These are phyloP conservation scores for Moringa oleifera DNA, from an alignment of 345 rosid species.

Conservation along the genomic window DNA sequence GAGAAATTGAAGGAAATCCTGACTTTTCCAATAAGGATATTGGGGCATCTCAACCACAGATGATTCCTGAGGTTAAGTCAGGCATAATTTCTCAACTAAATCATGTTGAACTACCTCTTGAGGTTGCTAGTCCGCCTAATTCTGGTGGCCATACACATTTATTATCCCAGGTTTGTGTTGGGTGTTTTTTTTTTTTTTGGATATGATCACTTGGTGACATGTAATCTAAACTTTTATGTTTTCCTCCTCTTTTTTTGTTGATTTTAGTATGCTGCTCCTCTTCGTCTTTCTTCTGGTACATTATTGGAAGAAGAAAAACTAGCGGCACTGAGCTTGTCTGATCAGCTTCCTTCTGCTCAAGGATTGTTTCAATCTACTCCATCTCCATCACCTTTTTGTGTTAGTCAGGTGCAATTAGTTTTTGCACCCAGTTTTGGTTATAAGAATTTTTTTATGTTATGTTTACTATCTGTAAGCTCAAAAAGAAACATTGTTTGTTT, in stretches of 20 bases:
- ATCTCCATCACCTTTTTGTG: slow-evolving; percentile 63
- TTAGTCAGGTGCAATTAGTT: slow-evolving; percentile 40
- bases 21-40: slow-evolving; percentile 92
- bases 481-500: slow-evolving; percentile 12
- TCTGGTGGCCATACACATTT: slow-evolving; percentile 59
- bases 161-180: slow-evolving; percentile 62
- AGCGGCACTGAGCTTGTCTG: slow-evolving; percentile 63
- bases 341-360: slow-evolving; percentile 78
- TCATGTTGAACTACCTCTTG: slow-evolving; percentile 68
- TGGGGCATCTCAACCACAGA: slow-evolving; percentile 65
- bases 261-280: slow-evolving; percentile 61
- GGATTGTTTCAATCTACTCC: slow-evolving; percentile 76
- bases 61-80: slow-evolving; percentile 68
- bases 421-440: background rate
- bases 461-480: background rate
- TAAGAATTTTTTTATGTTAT: background rate
- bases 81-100: slow-evolving; percentile 53
- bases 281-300: slow-evolving; percentile 53
- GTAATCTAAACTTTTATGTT: slow-evolving; percentile 2
- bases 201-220: background rate
- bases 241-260: slow-evolving; percentile 9
- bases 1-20: slow-evolving; percentile 96
- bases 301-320: slow-evolving; percentile 85
- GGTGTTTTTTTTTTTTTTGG: slow-evolving; percentile 6
- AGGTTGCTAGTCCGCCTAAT: slow-evolving; percentile 63